Evolutionary conservation across 139 green algal genomes (phyloP), one percentile per base, ranked within the genome.

Genomic region (Picochlorum sp.): DNA sequence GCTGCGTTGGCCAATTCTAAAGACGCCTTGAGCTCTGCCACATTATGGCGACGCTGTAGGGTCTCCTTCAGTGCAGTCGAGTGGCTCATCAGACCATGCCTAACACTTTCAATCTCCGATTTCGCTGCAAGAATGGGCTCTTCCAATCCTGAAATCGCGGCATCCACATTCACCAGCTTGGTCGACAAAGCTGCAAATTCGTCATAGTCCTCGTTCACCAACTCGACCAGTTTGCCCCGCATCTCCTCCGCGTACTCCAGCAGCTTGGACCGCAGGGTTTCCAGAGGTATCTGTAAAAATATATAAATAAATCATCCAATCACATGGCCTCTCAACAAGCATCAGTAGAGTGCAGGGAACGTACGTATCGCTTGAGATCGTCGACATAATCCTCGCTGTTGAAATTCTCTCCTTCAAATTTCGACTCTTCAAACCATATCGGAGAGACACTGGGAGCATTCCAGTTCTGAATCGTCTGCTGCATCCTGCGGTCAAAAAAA

Each of bases 131-230:
- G 51, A 49, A 98, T 68, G 0, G 91, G 88, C 62, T 73, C 66
- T 37, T 85, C 74, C 83, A 97, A 95, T 64, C 83, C 81, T 51
- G 84, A 44, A n/a, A 95, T 86, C 2, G 85, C 81, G 26, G 72
- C 86, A 41, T 97, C 89, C 10, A 98, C 76, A 59, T 91, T 85
- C 14, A 82, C 75, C 41, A 98, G 78, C 52, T 88, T 84, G 11
- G 81, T 84, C 66, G 74, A 89, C 8, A 98, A 81, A 60, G 76
- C 80, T 15, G 97, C 87, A 69, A 96, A 98, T 56, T 96, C 91
- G 20, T 79, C 68, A 66, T 95, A 98, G 77, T 98, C 90, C 38
- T 88, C 80, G 58, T 98, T 98, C 77, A 98, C 90, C 2, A 96
- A 86, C 71, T 94, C 86, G 23, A 93, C 83, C 4, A 96, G 68